These are phyloP conservation scores for Hirsutella thompsonii DNA, from an alignment of 2,329 filamentous ascomycete species.

Conservation along the genomic window DNA sequence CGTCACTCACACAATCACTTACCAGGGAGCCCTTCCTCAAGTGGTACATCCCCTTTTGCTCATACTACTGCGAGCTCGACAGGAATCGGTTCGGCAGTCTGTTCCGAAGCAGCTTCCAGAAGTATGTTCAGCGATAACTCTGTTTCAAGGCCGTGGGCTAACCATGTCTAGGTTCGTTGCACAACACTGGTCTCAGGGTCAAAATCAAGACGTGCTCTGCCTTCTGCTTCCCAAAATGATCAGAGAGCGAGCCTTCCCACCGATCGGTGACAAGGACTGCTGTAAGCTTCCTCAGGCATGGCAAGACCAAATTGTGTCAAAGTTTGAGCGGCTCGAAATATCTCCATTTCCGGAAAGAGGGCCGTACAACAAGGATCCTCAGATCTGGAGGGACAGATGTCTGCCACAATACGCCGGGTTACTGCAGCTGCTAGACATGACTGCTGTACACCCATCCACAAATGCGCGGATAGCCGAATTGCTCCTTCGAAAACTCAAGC, in stretches of 20 bases:
- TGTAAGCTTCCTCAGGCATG: constrained; percentile 51
- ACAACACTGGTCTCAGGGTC: constrained; percentile 54
- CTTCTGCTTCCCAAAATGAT: constrained; percentile 56
- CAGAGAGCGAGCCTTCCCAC: constrained; percentile 39
- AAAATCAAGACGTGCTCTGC: constrained; percentile 56
- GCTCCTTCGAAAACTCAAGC: constrained; percentile 51
- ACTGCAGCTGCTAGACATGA: constrained; percentile 47
- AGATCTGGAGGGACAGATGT: constrained; percentile 49
- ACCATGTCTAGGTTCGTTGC: constrained; percentile 52
- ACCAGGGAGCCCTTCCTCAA: constrained; percentile 51
- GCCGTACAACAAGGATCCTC: constrained; percentile 47
- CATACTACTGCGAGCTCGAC: constrained; percentile 64
- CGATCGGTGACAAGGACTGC: constrained; percentile 35
- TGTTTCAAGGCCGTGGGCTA: constrained; percentile 3
- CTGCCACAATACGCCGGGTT: constrained; percentile 57
- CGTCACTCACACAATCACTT: constrained; percentile 50
- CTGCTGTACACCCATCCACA: constrained; percentile 52
- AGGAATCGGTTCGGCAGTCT: constrained; percentile 62
- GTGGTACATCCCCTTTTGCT: constrained; percentile 78
- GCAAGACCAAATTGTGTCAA: constrained; percentile 60
- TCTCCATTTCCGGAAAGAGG: constrained; percentile 53
- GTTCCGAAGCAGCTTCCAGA: constrained; percentile 72
- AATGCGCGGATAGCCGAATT: constrained; percentile 53
- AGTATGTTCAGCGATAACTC: constrained; percentile 30
- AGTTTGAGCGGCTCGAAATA: constrained; percentile 52